Evolutionary conservation across 768 basidiomycete species (phyloP), one percentile per base, ranked within the genome.

Genomic region (Kwoniella sp.): DNA sequence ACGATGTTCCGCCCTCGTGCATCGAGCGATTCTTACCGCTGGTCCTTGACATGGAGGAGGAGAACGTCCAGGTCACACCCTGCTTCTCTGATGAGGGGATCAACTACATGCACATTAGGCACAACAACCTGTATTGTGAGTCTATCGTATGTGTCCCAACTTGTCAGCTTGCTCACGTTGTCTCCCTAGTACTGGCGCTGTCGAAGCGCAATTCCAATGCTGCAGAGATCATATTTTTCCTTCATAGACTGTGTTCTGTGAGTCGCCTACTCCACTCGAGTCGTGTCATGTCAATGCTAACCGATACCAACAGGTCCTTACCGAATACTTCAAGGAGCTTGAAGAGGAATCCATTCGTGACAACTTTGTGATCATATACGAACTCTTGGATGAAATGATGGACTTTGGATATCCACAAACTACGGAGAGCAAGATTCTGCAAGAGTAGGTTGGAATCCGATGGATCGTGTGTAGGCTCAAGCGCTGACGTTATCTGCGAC

Each of bases 311-410:
- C 83, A 89, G 72, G 93, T 98, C 5, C 80, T 99, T 50, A 81
- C 93, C 46, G 95, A 98, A 71, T 99, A 99, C 80, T 99, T 99
- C 80, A 99, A 98, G 74, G 95, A 98, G 73, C 84, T 98, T 32
- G 95, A 99, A 73, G 95, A 98, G 70, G 95, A 99, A 78, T 92
- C 89, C 41, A 98, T 99, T 70, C 81, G 95, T 7, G 95, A 99
- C 76, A 99, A 99, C 70, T 99, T 99, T 70, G 95, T 99, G 33
- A 95, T 99, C 71, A 95, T 99, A 44, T 99, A 95, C 75, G 93
- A 98, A 73, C 82, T 98, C 47, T 81, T 99, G 79, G 93, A 98
- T 67, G 95, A 99, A 79, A 96, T 98, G 89, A 96, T 98, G 91
- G 95, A 99, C 78, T 99, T 95, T 76, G 95, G 95, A 7, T 96